phyloP scores from a whole-genome alignment of 2,329 filamentous ascomycete species.

The Cladosporium sp. region DNA sequence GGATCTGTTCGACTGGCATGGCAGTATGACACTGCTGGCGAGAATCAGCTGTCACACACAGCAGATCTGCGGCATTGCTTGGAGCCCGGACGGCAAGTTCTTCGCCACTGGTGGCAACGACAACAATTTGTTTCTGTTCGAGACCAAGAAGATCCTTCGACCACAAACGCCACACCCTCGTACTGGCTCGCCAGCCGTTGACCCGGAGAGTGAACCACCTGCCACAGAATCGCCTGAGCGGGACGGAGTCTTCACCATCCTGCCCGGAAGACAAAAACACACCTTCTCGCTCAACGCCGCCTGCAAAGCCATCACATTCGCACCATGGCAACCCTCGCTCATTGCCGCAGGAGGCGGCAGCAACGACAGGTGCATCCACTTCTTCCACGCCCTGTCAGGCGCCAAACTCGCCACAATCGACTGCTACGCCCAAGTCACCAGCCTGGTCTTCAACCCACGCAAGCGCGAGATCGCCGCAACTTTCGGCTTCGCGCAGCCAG shows the following conservation, averaged over 20 bases:
- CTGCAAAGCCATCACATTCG: conserved; percentile 95
- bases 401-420: conserved; percentile 85
- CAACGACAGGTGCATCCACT: conserved; percentile 94
- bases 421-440: conserved; percentile 90
- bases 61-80: conserved; percentile 91
- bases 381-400: conserved; percentile 85
- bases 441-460: conserved; percentile 74
- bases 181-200: conserved; percentile 11
- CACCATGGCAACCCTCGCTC: conserved; percentile 86
- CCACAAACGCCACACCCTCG: neutral
- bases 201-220: conserved; percentile 27
- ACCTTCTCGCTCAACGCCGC: conserved; percentile 80
- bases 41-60: conserved; percentile 79
- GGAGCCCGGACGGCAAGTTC: conserved; percentile 72
- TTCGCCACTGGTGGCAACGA: conserved; percentile 94
- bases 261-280: conserved; percentile 59
- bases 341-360: conserved; percentile 90
- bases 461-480: conserved; percentile 87
- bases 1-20: conserved; percentile 74
- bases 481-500: conserved; percentile 89
- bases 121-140: conserved; percentile 82
- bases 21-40: conserved; percentile 74
- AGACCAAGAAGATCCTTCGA: conserved; percentile 59
- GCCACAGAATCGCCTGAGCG: conserved; percentile 31
- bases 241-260: conserved; percentile 34